These are phyloP conservation scores for Paracorniculantispora psalliotae DNA, from an alignment of 2,329 filamentous ascomycete species.

Conservation along the genomic window DNA sequence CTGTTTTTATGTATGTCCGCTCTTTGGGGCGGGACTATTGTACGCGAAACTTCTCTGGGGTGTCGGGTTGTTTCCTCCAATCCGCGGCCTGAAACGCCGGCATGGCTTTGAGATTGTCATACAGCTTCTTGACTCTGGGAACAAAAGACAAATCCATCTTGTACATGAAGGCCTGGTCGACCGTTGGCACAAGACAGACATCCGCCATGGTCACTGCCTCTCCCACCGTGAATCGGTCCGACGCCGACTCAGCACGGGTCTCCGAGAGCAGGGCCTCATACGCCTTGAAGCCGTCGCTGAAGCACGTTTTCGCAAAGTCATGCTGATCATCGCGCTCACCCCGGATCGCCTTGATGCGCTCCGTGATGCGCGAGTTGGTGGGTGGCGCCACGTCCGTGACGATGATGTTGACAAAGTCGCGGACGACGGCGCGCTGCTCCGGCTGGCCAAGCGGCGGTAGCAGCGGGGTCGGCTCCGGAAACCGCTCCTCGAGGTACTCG, in stretches of 20 bases:
- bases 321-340: background rate
- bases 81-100: conserved; percentile 11
- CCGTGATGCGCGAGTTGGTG: conserved; percentile 8
- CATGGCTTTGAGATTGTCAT: conserved; percentile 1
- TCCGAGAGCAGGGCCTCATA: conserved; percentile 4
- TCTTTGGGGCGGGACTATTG: background rate
- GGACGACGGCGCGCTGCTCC: background rate
- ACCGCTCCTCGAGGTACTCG: conserved; percentile 10
- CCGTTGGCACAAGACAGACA: conserved; percentile 3
- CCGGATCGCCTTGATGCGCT: background rate
- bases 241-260: background rate
- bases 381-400: background rate
- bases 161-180: conserved; percentile 9
- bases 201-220: conserved; percentile 6
- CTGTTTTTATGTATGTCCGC: too few relatives aligned
- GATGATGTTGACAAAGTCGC: conserved; percentile 6
- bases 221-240: conserved; percentile 8
- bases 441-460: background rate
- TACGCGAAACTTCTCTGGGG: background rate
- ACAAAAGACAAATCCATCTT: conserved; percentile 6
- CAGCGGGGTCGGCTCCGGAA: background rate
- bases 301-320: background rate
- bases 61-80: conserved; percentile 16
- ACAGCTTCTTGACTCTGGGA: conserved; percentile 2
- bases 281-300: conserved; percentile 1